Evolutionary conservation across 495 filamentous ascomycete genomes (phyloP).

Genomic region (Pseudotulostoma volvatum): DNA sequence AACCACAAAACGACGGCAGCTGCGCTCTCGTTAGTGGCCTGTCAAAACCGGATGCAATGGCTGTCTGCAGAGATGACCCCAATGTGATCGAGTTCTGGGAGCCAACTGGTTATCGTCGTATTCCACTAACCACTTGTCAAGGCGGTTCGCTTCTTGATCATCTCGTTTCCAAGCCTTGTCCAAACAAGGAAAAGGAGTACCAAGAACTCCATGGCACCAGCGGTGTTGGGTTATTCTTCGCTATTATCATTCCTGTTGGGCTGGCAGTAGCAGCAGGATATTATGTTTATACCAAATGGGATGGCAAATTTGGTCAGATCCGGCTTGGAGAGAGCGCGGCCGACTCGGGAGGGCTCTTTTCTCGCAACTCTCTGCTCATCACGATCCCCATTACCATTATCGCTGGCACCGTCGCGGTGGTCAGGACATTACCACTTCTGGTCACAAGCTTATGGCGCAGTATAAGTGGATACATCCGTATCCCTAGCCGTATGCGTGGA

Average conservation of each 20-base stretch:
- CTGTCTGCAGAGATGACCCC: constrained; percentile 49
- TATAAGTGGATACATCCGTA: constrained; percentile 26
- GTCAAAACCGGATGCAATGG: constrained; percentile 43
- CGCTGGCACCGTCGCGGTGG: constrained; percentile 58
- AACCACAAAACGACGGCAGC: constrained; percentile 54
- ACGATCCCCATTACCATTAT: constrained; percentile 64
- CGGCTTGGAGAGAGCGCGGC: constrained; percentile 50
- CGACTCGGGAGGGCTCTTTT: constrained; percentile 26
- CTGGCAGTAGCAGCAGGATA: constrained; percentile 60
- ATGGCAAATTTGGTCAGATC: constrained; percentile 79
- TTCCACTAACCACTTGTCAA: constrained; percentile 72
- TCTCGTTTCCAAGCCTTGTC: constrained; percentile 42
- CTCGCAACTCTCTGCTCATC: constrained; percentile 52
- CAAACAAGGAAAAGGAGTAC: constrained; percentile 62
- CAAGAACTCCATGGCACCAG: constrained; percentile 52
- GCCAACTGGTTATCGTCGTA: constrained; percentile 76
- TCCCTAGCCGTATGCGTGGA: constrained; percentile 21
- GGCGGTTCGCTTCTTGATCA: constrained; percentile 59
- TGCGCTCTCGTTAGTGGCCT: constrained; percentile 63
- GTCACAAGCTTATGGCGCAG: constrained; percentile 49
- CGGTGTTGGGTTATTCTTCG: constrained; percentile 71
- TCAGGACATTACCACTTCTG: constrained; percentile 58
- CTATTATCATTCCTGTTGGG: constrained; percentile 54
- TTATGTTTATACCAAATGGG: constrained; percentile 75
- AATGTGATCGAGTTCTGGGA: constrained; percentile 56